phyloP scores from a whole-genome alignment of 495 filamentous ascomycete genomes.

The Geoglossum glabrum region DNA sequence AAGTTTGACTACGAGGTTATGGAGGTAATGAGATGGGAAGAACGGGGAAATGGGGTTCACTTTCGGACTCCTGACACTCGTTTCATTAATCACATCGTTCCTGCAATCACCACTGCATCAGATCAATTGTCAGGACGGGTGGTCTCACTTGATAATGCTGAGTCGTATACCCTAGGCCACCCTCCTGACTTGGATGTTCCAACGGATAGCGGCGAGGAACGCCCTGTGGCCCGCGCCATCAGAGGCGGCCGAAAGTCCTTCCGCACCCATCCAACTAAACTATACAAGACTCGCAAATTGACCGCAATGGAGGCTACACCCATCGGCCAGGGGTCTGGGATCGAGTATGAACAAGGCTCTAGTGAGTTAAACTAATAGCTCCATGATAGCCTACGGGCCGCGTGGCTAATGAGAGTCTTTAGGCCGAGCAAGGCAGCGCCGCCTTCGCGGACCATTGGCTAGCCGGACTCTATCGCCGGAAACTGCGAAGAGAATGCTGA shows the following conservation, averaged over 20 bases:
- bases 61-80: neutral
- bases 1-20: slow-evolving; percentile 1
- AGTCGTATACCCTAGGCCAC: neutral
- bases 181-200: neutral
- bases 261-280: neutral
- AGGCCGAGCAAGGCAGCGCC: neutral
- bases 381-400: neutral
- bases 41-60: neutral
- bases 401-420: neutral
- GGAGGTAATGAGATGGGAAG: slow-evolving; percentile 4
- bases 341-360: neutral
- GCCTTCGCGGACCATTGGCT: neutral
- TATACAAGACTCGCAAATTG: slow-evolving; percentile 2
- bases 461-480: neutral
- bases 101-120: neutral
- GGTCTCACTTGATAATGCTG: neutral
- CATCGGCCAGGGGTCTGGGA: neutral
- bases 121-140: neutral
- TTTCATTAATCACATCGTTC: slow-evolving; percentile 10
- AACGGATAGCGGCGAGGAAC: neutral
- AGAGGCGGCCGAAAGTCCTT: slow-evolving; percentile 2
- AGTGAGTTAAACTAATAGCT: neutral
- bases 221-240: neutral
- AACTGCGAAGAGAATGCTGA: slow-evolving; percentile 17
- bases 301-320: neutral